These are phyloP conservation scores for Thalassiosira gravida DNA, from an alignment of 352 stramenopile genomes.

Conservation along the genomic window DNA sequence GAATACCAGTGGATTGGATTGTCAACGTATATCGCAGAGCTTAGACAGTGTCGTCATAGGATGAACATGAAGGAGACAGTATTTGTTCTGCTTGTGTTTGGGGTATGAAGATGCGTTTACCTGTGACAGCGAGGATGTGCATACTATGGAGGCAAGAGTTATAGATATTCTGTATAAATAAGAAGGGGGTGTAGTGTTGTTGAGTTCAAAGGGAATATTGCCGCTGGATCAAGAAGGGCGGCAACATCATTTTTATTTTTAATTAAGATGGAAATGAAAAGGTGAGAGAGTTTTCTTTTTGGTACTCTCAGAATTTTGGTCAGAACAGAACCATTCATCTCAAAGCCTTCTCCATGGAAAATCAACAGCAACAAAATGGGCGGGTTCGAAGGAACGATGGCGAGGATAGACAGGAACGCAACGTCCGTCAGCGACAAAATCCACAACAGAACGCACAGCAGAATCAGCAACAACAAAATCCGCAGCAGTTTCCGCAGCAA, in stretches of 20 bases:
- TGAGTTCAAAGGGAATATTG: constrained; percentile 2
- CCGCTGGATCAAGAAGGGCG: background rate
- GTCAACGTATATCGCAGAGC: constrained; percentile 1
- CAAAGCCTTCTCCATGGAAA: constrained; percentile 1
- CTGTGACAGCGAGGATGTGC: background rate
- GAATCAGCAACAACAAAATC: no score
- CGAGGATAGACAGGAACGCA: background rate
- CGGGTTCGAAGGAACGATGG: background rate
- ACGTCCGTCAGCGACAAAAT: background rate
- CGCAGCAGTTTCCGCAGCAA: no score
- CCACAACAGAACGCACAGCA: background rate
- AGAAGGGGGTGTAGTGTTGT: background rate
- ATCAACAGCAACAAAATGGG: background rate
- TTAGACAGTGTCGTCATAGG: background rate
- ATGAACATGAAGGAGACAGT: constrained; percentile 1
- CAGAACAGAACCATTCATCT: constrained; percentile 1
- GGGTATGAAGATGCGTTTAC: background rate
- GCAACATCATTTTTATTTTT: background rate
- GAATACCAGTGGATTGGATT: constrained; percentile 1
- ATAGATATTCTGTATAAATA: constrained; percentile 4
- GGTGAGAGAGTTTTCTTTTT: constrained; percentile 1
- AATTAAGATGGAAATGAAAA: background rate
- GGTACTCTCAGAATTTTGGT: background rate
- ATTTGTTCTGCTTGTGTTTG: background rate
- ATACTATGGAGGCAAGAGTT: background rate